Evolutionary conservation across 805 yeast genomes (phyloP).

Genomic region (Clavispora phyllophila): DNA sequence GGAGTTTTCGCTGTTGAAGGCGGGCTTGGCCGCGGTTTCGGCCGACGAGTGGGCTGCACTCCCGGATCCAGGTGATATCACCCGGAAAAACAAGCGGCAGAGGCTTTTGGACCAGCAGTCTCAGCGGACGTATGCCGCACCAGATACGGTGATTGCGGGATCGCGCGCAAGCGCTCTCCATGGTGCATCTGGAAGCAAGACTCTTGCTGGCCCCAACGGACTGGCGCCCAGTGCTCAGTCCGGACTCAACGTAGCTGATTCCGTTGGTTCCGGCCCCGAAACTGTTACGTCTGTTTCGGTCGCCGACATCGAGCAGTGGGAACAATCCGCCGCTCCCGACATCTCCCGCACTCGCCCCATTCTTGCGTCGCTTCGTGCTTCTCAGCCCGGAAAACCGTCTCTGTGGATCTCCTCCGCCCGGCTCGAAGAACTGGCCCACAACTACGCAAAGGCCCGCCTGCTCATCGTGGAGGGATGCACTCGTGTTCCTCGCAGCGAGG

Average conservation of each 20-base stretch:
- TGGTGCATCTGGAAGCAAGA: neutral
- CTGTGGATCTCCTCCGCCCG: constrained; percentile 88
- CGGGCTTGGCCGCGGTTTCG: constrained; percentile 52
- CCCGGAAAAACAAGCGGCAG: constrained; percentile 70
- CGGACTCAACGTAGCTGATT: no score
- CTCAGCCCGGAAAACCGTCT: constrained; percentile 67
- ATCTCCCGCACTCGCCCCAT: constrained; percentile 53
- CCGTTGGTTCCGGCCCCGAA: neutral
- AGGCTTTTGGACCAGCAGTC: constrained; percentile 57
- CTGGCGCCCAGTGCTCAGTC: no score
- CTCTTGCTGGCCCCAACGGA: no score
- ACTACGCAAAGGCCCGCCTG: constrained; percentile 50
- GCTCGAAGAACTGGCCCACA: constrained; percentile 63
- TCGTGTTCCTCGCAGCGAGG: constrained; percentile 60
- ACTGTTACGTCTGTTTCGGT: constrained; percentile 2
- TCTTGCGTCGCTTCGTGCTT: constrained; percentile 60
- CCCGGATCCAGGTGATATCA: constrained; percentile 87
- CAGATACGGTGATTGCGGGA: constrained; percentile 56
- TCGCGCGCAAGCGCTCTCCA: neutral
- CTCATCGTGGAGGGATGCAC: constrained; percentile 73
- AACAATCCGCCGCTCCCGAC: constrained; percentile 29
- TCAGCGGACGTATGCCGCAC: constrained; percentile 75
- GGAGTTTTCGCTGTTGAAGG: constrained; percentile 68
- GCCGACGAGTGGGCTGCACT: constrained; percentile 73
- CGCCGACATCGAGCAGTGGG: constrained; percentile 13